Base-by-base conservation (phyloP, 2,329 filamentous ascomycete genomes). In the Diaporthe sp. region DNA sequence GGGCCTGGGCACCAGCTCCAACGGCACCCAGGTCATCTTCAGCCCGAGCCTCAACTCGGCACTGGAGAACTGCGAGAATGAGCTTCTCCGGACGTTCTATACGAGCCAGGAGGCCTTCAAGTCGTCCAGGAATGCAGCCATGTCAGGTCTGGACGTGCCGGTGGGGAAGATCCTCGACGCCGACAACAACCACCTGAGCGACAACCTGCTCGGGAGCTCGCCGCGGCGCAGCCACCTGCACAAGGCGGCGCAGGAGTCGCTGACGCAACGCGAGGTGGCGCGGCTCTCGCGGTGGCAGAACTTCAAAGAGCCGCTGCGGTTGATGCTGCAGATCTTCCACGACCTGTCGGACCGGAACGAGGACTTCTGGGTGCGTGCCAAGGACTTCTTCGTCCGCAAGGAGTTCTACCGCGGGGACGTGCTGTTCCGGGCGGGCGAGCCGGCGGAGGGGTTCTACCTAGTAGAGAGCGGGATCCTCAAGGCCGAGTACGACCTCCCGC, bases 311-410 rank as follows among this genome's bases (percentile, higher is more conserved):
- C 97, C 97, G 0, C 90, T 98, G 10, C 94, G 94, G 1, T 91
- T 99, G 61, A 94, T 99, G 83, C 89, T 99, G 32, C 96, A 98
- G 81, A 94, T 97, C n/a, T 98, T 99, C 85, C 93, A 97, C 80
- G 94, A 95, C 58, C 86, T 98, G 17, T 97, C 94, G 69, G 87
- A 91, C 70, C 92, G 94, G 82, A 97, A 96, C 80, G 95, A 98
- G 82, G 96, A 98, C 82, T 98, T 98, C 81, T 99, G 97, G 97
- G 96, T 96, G 83, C 91, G 91, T 1, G 92, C 92, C 0, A 91
- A 91, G 6, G 86, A 90, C 0, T 98, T 94, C 84, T 98, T 99
- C 80, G 84, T 86, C 51, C 90, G 91, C 58, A 90, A 90, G 76
- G 90, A 93, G 75, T 94, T 93, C 76, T 78, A 88, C 0, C 88